These are phyloP conservation scores for Aspergillus novofumigatus DNA, from an alignment of 2,329 filamentous ascomycete species.

Conservation along the genomic window DNA sequence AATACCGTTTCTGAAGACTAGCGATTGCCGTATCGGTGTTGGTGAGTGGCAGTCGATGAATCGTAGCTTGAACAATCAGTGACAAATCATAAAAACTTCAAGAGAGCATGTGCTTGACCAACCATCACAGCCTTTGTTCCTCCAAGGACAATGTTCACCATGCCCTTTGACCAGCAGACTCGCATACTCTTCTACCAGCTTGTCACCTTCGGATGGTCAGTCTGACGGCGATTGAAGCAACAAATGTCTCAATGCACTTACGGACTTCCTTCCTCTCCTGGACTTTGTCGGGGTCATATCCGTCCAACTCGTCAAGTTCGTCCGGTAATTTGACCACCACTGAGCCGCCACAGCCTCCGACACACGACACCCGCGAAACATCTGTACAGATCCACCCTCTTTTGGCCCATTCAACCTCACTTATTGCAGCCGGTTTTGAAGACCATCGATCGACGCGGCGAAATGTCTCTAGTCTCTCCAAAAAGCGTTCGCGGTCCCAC, in stretches of 20 bases:
- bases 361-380: constrained; percentile 77
- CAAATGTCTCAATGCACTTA: constrained; percentile 22
- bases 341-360: constrained; percentile 75
- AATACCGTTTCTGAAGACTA: constrained; percentile 60
- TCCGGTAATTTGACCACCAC: constrained; percentile 74
- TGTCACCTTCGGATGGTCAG: constrained; percentile 47
- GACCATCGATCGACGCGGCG: constrained; percentile 89
- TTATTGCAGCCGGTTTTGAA: constrained; percentile 81
- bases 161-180: constrained; percentile 72
- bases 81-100: constrained; percentile 6
- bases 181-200: constrained; percentile 70
- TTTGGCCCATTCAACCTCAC: constrained; percentile 92
- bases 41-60: constrained; percentile 62
- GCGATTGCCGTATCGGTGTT: constrained; percentile 58
- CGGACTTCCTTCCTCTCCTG: constrained; percentile 41
- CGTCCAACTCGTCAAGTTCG: constrained; percentile 55
- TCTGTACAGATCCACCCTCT: constrained; percentile 84
- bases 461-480: constrained; percentile 78
- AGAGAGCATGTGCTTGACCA: constrained; percentile 15
- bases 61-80: constrained; percentile 46
- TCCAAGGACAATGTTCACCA: constrained; percentile 79
- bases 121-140: constrained; percentile 82
- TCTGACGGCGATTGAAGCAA: neutral
- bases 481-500: constrained; percentile 76
- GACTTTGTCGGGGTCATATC: constrained; percentile 40